These are phyloP conservation scores for Fraxinus paxiana DNA, from an alignment of 305 asterid genomes.

Conservation along the genomic window DNA sequence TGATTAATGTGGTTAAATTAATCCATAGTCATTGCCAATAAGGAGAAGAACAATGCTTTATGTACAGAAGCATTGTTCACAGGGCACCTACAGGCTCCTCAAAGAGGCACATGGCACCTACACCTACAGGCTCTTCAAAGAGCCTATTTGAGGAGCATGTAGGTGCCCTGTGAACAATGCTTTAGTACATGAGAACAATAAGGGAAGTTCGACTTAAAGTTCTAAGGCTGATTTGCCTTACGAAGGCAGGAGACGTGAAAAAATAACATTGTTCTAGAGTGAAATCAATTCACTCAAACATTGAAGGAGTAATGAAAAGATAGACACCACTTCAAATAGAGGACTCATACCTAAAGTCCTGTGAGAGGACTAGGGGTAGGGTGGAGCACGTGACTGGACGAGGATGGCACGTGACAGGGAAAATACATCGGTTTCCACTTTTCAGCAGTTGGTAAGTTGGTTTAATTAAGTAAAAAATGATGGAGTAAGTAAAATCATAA, in stretches of 20 bases:
- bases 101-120: no score
- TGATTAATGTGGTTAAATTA: neutral
- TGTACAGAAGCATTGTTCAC: no score
- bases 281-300: neutral
- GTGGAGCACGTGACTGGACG: neutral
- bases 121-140: no score
- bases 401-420: neutral
- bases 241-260: neutral
- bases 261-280: neutral
- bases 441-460: slow-evolving; percentile 23
- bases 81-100: no score
- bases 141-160: no score
- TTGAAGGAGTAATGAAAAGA: neutral
- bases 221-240: neutral
- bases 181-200: neutral
- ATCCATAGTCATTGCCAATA: neutral
- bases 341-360: neutral
- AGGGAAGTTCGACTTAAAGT: neutral
- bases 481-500: slow-evolving; percentile 16
- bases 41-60: neutral
- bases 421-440: neutral
- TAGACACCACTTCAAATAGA: neutral
- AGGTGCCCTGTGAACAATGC: no score
- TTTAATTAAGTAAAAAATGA: neutral
- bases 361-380: neutral